Conservation (phyloP, 2,329 filamentous ascomycete genomes). For the Myriosclerotinia duriaeana region DNA sequence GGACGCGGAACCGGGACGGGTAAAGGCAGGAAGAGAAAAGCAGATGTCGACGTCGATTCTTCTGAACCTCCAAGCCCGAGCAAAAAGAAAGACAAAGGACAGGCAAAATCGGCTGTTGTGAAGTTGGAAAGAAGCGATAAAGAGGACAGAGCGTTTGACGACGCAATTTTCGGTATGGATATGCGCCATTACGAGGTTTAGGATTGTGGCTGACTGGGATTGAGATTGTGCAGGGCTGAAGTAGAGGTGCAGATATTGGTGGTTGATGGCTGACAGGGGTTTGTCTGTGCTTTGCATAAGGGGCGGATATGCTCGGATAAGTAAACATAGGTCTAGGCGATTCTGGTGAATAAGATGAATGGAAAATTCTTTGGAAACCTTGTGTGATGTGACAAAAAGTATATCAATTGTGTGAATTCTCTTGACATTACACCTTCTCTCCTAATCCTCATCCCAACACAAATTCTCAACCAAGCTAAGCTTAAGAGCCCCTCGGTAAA, state of each 20-base stretch:
- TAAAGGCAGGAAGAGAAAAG: constrained; percentile 12
- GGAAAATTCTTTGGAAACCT: neutral
- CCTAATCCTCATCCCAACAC: neutral
- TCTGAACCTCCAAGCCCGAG: neutral
- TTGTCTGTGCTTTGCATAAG: constrained; percentile 12
- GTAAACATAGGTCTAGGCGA: neutral
- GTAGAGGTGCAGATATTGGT: constrained; percentile 5
- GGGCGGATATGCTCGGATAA: constrained; percentile 5
- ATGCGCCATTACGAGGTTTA: neutral
- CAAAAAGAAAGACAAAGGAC: constrained; percentile 7
- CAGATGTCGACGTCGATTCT: neutral
- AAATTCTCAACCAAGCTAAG: neutral
- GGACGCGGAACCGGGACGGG: no score
- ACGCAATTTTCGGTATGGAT: neutral
- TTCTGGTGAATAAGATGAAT: neutral
- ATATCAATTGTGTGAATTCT: neutral
- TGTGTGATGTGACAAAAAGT: neutral
- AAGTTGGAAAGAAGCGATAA: constrained; percentile 1
- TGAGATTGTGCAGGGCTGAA: constrained; percentile 11
- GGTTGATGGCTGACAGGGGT: constrained; percentile 1
- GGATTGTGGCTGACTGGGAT: constrained; percentile 3
- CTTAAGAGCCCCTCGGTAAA: neutral
- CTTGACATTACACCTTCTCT: neutral
- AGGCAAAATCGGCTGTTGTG: neutral
- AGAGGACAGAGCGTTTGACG: constrained; percentile 13